Evolutionary conservation across 2,329 filamentous ascomycete genomes (phyloP).

Genomic region (Fusarium guadeloupense): DNA sequence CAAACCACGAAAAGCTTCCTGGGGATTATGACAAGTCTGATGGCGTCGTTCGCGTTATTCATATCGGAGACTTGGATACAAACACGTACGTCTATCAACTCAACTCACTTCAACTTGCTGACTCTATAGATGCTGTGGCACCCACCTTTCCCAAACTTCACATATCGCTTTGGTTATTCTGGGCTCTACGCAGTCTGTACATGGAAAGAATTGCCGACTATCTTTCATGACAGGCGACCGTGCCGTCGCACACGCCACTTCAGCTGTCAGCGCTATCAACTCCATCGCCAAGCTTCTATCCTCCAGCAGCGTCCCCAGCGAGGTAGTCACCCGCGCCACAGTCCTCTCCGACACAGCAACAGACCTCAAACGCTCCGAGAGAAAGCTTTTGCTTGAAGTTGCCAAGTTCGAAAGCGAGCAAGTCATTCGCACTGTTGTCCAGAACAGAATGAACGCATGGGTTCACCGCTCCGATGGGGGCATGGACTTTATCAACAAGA

Average conservation of each 20-base stretch:
- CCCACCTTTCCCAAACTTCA: constrained; percentile 45
- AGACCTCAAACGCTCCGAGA: constrained; percentile 39
- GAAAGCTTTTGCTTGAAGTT: constrained; percentile 43
- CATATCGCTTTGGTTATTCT: constrained; percentile 45
- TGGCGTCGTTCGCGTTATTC: constrained; percentile 44
- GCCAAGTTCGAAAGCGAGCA: constrained; percentile 44
- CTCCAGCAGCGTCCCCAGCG: constrained; percentile 32
- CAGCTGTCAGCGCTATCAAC: constrained; percentile 37
- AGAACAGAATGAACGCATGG: constrained; percentile 31
- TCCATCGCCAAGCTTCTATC: constrained; percentile 41
- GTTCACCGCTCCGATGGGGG: constrained; percentile 40
- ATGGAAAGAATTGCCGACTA: constrained; percentile 46
- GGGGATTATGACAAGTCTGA: constrained; percentile 45
- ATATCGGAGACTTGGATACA: constrained; percentile 44
- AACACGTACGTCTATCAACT: constrained; percentile 35
- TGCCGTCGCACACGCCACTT: constrained; percentile 37
- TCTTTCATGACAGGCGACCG: constrained; percentile 45
- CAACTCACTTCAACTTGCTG: fast-evolving
- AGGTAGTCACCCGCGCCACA: constrained; percentile 31
- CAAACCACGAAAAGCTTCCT: constrained; percentile 37
- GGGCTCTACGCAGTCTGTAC: constrained; percentile 43
- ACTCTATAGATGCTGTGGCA: constrained; percentile 43
- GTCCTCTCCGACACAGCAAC: constrained; percentile 22
- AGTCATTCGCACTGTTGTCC: constrained; percentile 16
- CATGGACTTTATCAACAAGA: constrained; percentile 46